Conservation (phyloP, 106 monocot genomes). For the Vanilla planifolia region DNA sequence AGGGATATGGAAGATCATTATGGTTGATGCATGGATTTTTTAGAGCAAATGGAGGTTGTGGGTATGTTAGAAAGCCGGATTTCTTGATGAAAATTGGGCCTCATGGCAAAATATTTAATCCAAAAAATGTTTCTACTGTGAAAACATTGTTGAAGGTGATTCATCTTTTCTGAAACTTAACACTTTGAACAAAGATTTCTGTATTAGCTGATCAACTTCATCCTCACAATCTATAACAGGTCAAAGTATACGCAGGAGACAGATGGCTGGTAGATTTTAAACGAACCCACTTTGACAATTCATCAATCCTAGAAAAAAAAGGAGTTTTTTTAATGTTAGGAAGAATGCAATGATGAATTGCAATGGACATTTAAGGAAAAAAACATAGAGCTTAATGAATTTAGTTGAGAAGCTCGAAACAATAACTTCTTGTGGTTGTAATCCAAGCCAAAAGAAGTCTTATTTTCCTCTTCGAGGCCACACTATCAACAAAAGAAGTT, state of each 20-base stretch:
- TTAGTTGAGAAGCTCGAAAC: too few relatives aligned
- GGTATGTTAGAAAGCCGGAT: conserved; percentile 77
- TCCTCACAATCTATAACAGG: conserved; percentile 18
- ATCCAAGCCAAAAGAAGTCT: too few relatives aligned
- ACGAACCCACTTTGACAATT: conserved; percentile 21
- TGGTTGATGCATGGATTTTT: conserved; percentile 86
- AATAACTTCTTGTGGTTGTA: too few relatives aligned
- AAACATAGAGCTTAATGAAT: too few relatives aligned
- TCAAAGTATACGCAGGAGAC: conserved; percentile 65
- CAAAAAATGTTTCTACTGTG: conserved; percentile 27
- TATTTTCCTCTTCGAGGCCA: too few relatives aligned
- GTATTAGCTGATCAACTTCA: neutral
- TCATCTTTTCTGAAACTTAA: neutral
- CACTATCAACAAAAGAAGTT: too few relatives aligned
- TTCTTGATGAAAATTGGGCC: conserved; percentile 43
- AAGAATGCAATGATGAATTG: too few relatives aligned
- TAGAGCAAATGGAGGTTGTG: conserved; percentile 77
- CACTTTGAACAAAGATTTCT: too few relatives aligned
- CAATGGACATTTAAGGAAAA: too few relatives aligned
- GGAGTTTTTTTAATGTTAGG: too few relatives aligned
- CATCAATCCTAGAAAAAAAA: too few relatives aligned
- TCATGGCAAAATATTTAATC: conserved; percentile 60
- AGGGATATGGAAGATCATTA: conserved; percentile 76
- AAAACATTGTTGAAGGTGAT: conserved; percentile 61
- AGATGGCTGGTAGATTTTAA: conserved; percentile 40